phyloP scores from a whole-genome alignment of 192 early-diverging fungal species.

The Backusella tarrabulga region DNA sequence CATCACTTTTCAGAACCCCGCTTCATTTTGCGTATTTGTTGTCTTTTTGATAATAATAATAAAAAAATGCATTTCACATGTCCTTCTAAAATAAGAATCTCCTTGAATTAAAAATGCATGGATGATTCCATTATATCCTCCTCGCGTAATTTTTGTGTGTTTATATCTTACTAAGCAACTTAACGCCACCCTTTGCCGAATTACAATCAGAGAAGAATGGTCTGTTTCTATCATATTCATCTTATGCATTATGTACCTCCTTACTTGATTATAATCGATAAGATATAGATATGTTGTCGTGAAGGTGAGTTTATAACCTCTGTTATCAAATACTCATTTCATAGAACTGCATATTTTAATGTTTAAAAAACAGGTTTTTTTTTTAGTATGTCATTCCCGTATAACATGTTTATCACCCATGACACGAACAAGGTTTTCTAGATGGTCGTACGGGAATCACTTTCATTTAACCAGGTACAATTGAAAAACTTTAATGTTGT shows the following conservation, averaged over 20 bases:
- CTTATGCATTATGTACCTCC: neutral
- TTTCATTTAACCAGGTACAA: neutral
- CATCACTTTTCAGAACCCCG: neutral
- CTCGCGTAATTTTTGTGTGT: neutral
- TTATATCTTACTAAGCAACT: neutral
- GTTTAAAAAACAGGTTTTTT: neutral
- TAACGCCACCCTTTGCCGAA: neutral
- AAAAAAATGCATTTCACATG: neutral
- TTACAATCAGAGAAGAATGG: too few relatives aligned
- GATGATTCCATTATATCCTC: neutral
- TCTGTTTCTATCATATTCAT: neutral
- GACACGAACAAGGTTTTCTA: neutral
- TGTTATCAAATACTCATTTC: neutral
- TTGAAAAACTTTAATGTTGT: neutral
- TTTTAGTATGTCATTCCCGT: neutral
- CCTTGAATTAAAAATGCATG: neutral
- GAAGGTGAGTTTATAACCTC: neutral
- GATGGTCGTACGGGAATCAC: neutral
- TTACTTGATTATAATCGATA: neutral
- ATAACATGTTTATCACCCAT: neutral
- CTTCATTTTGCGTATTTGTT: neutral
- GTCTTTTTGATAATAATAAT: neutral
- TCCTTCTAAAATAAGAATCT: slow-evolving; percentile 1
- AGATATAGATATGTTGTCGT: neutral
- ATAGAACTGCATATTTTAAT: too few relatives aligned